Conservation (phyloP, 306 rosid genomes). For the Vigna trinervia region DNA sequence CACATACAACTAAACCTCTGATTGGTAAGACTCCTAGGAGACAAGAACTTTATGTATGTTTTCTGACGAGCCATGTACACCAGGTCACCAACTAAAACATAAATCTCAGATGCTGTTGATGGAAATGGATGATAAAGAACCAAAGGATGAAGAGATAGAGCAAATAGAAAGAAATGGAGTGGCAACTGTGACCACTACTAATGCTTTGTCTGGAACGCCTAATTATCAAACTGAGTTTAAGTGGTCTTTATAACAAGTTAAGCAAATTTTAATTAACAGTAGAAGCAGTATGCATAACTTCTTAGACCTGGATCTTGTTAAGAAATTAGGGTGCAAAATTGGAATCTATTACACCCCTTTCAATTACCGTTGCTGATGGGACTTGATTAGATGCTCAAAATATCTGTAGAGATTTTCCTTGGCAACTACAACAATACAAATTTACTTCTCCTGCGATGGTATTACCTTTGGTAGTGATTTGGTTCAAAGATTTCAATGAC, state of each 20-base stretch:
- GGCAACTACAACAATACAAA: not conserved
- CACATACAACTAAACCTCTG: not conserved
- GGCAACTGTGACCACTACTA: too few relatives aligned
- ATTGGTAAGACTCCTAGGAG: not conserved
- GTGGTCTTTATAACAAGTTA: not conserved
- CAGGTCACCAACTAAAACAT: not conserved
- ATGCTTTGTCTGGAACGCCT: not conserved
- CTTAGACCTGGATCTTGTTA: not conserved
- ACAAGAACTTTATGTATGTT: not conserved
- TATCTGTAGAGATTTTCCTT: too few relatives aligned
- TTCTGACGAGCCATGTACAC: not conserved
- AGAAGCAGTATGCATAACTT: not conserved
- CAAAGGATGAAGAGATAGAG: not conserved
- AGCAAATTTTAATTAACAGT: not conserved
- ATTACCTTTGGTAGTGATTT: not conserved
- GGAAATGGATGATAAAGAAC: not conserved
- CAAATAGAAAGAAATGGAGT: not conserved
- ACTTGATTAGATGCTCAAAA: too few relatives aligned
- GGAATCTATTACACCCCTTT: not conserved
- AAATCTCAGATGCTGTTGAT: not conserved
- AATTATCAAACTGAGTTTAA: not conserved
- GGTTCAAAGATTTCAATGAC: not conserved
- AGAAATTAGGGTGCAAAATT: not conserved
- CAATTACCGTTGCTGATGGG: too few relatives aligned
- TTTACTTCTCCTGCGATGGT: not conserved